These are phyloP conservation scores for Polyplosphaeria fusca DNA, from an alignment of 495 filamentous ascomycete genomes.

Conservation along the genomic window DNA sequence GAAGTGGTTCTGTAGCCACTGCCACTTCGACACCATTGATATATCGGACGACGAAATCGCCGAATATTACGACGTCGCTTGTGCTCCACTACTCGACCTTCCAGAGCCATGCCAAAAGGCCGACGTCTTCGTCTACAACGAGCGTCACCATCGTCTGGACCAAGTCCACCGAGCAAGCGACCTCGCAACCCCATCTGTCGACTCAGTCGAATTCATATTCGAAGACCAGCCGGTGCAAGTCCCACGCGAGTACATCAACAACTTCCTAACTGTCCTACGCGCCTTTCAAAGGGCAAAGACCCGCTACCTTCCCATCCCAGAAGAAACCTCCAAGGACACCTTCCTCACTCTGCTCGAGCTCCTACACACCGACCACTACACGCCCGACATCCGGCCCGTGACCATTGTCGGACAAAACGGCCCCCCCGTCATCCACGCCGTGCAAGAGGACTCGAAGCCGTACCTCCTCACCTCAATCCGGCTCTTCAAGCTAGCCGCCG, in stretches of 20 bases:
- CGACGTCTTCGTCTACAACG: conserved; percentile 12
- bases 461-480: conserved; percentile 18
- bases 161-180: conserved; percentile 16
- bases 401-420: conserved; percentile 1
- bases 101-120: conserved; percentile 11
- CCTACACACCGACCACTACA: conserved; percentile 18
- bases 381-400: conserved; percentile 15
- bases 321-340: conserved; percentile 8
- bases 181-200: neutral
- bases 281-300: conserved; percentile 9
- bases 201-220: conserved; percentile 25
- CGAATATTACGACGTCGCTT: conserved; percentile 17
- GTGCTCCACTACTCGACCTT: conserved; percentile 19
- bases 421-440: conserved; percentile 23
- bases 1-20: conserved; percentile 20
- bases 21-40: conserved; percentile 8
- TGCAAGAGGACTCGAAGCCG: neutral
- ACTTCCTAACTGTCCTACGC: conserved; percentile 3
- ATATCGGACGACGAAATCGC: conserved; percentile 14
- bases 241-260: conserved; percentile 6
- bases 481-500: conserved; percentile 19
- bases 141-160: conserved; percentile 8
- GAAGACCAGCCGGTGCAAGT: conserved; percentile 8
- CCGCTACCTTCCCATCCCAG: conserved; percentile 14
- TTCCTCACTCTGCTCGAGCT: conserved; percentile 28